Evolutionary conservation across 805 yeast species (phyloP).

Genomic region (Candida morakotiae): DNA sequence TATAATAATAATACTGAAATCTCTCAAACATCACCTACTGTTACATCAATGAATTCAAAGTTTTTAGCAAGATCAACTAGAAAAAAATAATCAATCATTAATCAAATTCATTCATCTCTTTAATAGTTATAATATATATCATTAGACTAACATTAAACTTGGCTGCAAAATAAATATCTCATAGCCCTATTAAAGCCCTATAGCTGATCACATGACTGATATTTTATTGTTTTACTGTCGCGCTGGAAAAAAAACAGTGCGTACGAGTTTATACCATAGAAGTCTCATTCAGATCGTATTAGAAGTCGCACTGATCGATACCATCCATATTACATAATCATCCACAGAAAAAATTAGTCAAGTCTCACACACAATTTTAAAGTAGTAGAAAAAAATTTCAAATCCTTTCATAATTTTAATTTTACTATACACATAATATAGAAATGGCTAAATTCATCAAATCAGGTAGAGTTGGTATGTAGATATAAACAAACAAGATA

Average conservation of each 20-base stretch:
- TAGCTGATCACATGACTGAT: neutral
- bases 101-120: too few species aligned
- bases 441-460: slow-evolving; percentile 98
- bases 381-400: slow-evolving; percentile 6
- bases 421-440: slow-evolving; percentile 19
- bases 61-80: slow-evolving; percentile 55
- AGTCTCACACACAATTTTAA: neutral
- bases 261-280: too few species aligned
- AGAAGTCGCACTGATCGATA: too few species aligned
- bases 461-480: slow-evolving; percentile 99
- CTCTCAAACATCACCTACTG: slow-evolving; percentile 11
- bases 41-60: slow-evolving; percentile 59
- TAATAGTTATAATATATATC: too few species aligned
- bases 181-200: slow-evolving; percentile 5
- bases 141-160: too few species aligned
- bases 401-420: slow-evolving; percentile 1
- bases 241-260: too few species aligned
- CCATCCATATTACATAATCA: neutral
- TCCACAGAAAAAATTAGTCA: neutral
- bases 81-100: slow-evolving; percentile 36
- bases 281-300: too few species aligned
- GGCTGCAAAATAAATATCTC: slow-evolving; percentile 1
- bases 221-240: too few species aligned
- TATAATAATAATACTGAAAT: neutral
- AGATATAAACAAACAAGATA: slow-evolving; percentile 12